Conservation (phyloP, 1,139 yeast species). For the Saccharomyces hybrid region DNA sequence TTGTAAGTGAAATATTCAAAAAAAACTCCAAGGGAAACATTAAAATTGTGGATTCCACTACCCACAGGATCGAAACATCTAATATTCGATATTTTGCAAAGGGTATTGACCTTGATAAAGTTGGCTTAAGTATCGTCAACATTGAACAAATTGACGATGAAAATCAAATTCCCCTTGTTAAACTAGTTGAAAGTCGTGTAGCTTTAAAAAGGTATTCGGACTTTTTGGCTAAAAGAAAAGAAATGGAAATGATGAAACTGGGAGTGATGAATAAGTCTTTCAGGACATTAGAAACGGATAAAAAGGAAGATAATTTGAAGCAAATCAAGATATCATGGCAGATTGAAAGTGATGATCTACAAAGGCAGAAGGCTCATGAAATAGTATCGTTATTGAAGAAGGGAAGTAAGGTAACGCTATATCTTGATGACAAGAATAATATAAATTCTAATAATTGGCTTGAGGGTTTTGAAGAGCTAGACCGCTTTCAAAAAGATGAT, state of each 20-base stretch:
- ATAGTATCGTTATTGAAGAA: constrained; percentile 35
- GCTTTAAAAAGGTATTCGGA: constrained; percentile 38
- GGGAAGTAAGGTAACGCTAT: constrained; percentile 35
- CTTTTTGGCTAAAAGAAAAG: constrained; percentile 32
- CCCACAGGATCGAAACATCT: constrained; percentile 16
- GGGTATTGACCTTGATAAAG: constrained; percentile 22
- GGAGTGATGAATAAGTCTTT: constrained; percentile 16
- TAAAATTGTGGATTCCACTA: constrained; percentile 17
- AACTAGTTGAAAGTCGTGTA: constrained; percentile 30
- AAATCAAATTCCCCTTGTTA: constrained; percentile 32
- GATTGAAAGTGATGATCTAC: constrained; percentile 37
- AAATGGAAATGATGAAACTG: constrained; percentile 28
- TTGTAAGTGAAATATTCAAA: constrained; percentile 17
- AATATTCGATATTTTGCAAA: constrained; percentile 21
- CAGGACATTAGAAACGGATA: constrained; percentile 7
- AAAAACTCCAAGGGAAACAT: constrained; percentile 24
- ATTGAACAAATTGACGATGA: constrained; percentile 14
- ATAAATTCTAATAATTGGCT: constrained; percentile 23
- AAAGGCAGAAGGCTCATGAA: constrained; percentile 39
- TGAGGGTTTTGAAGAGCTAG: constrained; percentile 15
- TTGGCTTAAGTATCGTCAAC: constrained; percentile 25
- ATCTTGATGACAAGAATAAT: constrained; percentile 32
- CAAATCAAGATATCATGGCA: constrained; percentile 40
- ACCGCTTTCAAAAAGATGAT: constrained; percentile 7
- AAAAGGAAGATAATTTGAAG: constrained; percentile 32